phyloP scores from a whole-genome alignment of 1,284 basidiomycete genomes.

The Cryptococcus sp. region DNA sequence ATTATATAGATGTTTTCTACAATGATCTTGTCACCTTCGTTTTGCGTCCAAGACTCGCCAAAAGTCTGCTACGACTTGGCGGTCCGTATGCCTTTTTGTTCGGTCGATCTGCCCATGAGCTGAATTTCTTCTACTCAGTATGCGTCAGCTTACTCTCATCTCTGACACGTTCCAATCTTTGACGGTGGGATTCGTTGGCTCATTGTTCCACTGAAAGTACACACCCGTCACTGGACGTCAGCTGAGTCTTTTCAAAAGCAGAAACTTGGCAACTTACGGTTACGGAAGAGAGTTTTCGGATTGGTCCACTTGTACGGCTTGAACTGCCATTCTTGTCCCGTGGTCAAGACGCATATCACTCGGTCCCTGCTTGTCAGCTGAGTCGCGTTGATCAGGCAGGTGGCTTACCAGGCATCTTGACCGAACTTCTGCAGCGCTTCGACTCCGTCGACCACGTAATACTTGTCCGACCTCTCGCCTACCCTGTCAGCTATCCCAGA shows the following conservation, averaged over 20 bases:
- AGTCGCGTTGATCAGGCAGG: neutral
- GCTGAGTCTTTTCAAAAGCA: slow-evolving; percentile 8
- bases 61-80: slow-evolving; percentile 87
- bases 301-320: slow-evolving; percentile 93
- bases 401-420: slow-evolving; percentile 68
- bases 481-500: slow-evolving; percentile 32
- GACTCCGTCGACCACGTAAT: slow-evolving; percentile 84
- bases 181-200: slow-evolving; percentile 78
- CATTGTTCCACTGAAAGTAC: slow-evolving; percentile 88
- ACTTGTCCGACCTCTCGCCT: slow-evolving; percentile 51
- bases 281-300: slow-evolving; percentile 82
- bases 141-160: slow-evolving; percentile 60
- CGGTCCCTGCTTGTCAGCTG: slow-evolving; percentile 56
- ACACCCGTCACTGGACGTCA: slow-evolving; percentile 71
- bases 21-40: slow-evolving; percentile 3
- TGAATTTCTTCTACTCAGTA: neutral
- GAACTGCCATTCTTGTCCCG: slow-evolving; percentile 97
- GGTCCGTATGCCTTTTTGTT: slow-evolving; percentile 87
- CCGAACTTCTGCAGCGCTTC: slow-evolving; percentile 90
- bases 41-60: slow-evolving; percentile 75
- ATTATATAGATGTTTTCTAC: neutral
- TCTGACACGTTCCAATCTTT: slow-evolving; percentile 96
- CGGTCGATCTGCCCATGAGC: slow-evolving; percentile 66
- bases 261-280: slow-evolving; percentile 57
- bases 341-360: slow-evolving; percentile 94